Percentiles rank a stretch among this genome's conserved stretches.
Conservation (phyloP, 2,329 filamentous ascomycete genomes). For the Blastomyces parvus region DNA sequence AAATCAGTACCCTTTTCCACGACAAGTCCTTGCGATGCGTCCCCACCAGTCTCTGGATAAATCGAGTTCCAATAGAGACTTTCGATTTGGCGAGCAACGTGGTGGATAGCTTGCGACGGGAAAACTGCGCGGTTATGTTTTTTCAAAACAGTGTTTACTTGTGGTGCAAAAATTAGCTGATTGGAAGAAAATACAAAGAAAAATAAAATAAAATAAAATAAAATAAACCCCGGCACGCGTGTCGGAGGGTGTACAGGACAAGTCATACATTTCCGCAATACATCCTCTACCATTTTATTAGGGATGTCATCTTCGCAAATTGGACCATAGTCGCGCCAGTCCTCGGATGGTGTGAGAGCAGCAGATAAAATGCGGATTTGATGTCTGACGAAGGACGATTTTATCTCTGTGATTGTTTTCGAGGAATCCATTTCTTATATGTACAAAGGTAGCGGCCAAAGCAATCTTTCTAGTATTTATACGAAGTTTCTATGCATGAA, state of each 20-base stretch:
- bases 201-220: background rate
- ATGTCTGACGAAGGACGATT: constrained; percentile 42
- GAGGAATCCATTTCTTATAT: constrained; percentile 28
- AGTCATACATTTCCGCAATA: constrained; percentile 41
- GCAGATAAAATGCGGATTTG: constrained; percentile 46
- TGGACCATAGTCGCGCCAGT: constrained; percentile 35
- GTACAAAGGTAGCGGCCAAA: background rate
- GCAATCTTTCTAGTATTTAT: background rate
- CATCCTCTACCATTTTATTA: constrained; percentile 42
- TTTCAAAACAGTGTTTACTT: constrained; percentile 44
- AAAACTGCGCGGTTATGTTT: constrained; percentile 47
- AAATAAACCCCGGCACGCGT: background rate
- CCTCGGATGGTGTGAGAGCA: constrained; percentile 38
- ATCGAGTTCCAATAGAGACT: constrained; percentile 46
- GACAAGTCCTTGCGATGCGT: constrained; percentile 20
- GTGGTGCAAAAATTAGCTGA: background rate
- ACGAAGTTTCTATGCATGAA: background rate
- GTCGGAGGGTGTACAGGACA: background rate
- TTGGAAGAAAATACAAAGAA: background rate
- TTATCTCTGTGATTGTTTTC: constrained; percentile 42
- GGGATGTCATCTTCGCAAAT: constrained; percentile 35
- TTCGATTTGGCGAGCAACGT: constrained; percentile 48
- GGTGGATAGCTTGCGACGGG: constrained; percentile 45
- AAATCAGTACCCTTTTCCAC: constrained; percentile 34
- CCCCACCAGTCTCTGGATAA: constrained; percentile 25